A percentile compares a stretch with the other conserved stretches of the same genome.
These are phyloP conservation scores for Panellus pusillus DNA, from an alignment of 768 basidiomycete species.

Conservation along the genomic window DNA sequence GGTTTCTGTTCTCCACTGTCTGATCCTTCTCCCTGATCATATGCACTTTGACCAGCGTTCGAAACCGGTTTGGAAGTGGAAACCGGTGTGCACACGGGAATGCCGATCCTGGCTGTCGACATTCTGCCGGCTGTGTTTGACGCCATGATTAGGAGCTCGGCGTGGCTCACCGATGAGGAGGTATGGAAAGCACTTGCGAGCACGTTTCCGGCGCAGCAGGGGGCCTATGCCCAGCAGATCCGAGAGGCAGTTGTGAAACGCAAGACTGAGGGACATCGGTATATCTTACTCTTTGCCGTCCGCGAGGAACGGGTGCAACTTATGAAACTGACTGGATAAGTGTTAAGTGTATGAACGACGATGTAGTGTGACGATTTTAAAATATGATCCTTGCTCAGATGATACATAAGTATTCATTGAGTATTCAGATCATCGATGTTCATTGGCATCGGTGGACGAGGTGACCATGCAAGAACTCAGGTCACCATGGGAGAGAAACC, in stretches of 20 bases:
- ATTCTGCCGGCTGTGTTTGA: constrained; percentile 64
- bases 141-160: constrained; percentile 50
- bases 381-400: too few relatives aligned
- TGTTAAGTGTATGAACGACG: too few relatives aligned
- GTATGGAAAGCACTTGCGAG: constrained; percentile 62
- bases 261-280: constrained; percentile 62
- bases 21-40: background rate
- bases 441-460: too few relatives aligned
- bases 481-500: too few relatives aligned
- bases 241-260: constrained; percentile 64
- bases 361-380: too few relatives aligned
- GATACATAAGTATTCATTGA: too few relatives aligned
- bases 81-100: constrained; percentile 54
- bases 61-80: constrained; percentile 60
- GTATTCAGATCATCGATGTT: too few relatives aligned
- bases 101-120: constrained; percentile 75
- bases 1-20: constrained; percentile 10
- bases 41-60: constrained; percentile 49
- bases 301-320: constrained; percentile 71
- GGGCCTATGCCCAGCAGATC: constrained; percentile 65
- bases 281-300: constrained; percentile 64
- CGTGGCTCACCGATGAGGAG: constrained; percentile 78
- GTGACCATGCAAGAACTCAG: too few relatives aligned
- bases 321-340: constrained; percentile 37
- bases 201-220: constrained; percentile 55